These are phyloP conservation scores for Hanseniaspora taiwanica DNA, from an alignment of 805 yeast species.

Conservation along the genomic window DNA sequence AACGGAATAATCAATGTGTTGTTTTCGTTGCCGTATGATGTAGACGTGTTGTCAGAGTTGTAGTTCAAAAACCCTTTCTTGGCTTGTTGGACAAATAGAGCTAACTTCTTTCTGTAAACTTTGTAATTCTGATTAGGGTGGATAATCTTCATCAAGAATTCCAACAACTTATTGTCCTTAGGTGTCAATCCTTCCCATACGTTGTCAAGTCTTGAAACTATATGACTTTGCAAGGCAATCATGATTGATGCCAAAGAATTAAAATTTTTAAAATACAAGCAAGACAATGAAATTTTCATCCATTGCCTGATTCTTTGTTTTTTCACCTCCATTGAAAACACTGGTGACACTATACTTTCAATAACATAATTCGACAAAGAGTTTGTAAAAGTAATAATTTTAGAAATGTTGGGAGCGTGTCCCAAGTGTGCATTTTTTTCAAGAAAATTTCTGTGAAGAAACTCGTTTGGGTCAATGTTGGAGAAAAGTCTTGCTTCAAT, in stretches of 20 bases:
- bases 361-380: constrained; percentile 58
- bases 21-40: constrained; percentile 19
- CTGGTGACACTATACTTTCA: constrained; percentile 49
- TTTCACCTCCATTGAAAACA: constrained; percentile 23
- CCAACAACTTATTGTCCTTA: constrained; percentile 49
- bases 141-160: constrained; percentile 50
- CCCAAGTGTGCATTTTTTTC: constrained; percentile 44
- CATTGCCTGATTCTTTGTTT: constrained; percentile 52
- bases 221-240: constrained; percentile 62
- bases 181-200: constrained; percentile 47
- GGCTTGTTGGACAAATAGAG: constrained; percentile 26
- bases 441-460: constrained; percentile 50
- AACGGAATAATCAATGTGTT: constrained; percentile 56
- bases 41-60: not conserved
- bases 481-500: constrained; percentile 59
- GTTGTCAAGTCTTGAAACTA: constrained; percentile 46
- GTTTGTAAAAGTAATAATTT: constrained; percentile 55
- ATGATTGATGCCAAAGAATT: constrained; percentile 70
- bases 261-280: constrained; percentile 60
- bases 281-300: constrained; percentile 62
- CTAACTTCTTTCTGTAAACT: constrained; percentile 52
- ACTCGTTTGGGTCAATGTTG: constrained; percentile 48
- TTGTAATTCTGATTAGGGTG: constrained; percentile 66
- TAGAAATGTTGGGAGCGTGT: constrained; percentile 49
- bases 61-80: constrained; percentile 26